Evolutionary conservation across 768 basidiomycete genomes (phyloP).

Genomic region (Mycena amicta): DNA sequence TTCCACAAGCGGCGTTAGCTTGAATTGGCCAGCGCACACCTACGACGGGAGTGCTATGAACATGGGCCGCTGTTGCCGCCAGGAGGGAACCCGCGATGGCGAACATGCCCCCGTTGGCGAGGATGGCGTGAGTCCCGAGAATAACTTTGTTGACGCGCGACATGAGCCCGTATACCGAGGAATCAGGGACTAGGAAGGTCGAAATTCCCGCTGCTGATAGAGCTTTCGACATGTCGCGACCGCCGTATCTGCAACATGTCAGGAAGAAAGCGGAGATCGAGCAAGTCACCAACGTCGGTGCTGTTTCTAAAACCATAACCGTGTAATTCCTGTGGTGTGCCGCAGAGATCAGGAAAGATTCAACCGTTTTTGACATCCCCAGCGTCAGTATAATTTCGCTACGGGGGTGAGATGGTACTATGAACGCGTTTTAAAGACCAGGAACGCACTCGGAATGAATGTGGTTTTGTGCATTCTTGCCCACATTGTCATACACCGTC

Average conservation of each 20-base stretch:
- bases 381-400: slow-evolving; percentile 95
- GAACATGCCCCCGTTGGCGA: slow-evolving; percentile 96
- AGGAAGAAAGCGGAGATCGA: slow-evolving; percentile 26
- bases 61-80: slow-evolving; percentile 83
- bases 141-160: slow-evolving; percentile 97
- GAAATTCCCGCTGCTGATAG: slow-evolving; percentile 83
- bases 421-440: not conserved
- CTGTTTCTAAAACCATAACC: slow-evolving; percentile 94
- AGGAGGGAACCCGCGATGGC: slow-evolving; percentile 84
- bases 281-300: slow-evolving; percentile 77
- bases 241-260: slow-evolving; percentile 62
- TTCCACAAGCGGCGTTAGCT: slow-evolving; percentile 92
- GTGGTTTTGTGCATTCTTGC: slow-evolving; percentile 92
- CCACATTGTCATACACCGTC: slow-evolving; percentile 92
- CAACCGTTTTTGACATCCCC: slow-evolving; percentile 93
- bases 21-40: slow-evolving; percentile 96
- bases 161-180: slow-evolving; percentile 93
- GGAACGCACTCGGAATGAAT: slow-evolving; percentile 92
- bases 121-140: slow-evolving; percentile 91
- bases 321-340: slow-evolving; percentile 91
- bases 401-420: slow-evolving; percentile 3
- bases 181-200: slow-evolving; percentile 96
- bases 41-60: slow-evolving; percentile 89
- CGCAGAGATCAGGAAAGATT: slow-evolving; percentile 89
- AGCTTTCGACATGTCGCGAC: slow-evolving; percentile 81